A percentile compares a stretch with the other conserved stretches of the same genome.
Conservation (phyloP, 192 early-diverging fungal genomes). For the Coemansia sp. region DNA sequence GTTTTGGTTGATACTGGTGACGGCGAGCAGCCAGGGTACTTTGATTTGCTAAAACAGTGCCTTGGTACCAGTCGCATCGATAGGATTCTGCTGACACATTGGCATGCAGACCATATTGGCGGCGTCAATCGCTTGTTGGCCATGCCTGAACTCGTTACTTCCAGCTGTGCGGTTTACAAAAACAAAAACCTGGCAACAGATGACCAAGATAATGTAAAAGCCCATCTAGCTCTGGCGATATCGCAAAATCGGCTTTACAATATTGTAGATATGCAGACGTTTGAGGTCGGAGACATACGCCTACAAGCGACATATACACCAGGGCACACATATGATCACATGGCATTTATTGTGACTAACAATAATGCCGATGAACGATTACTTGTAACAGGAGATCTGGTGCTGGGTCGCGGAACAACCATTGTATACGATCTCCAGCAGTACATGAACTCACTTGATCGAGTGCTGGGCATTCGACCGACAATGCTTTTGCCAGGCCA, state of each 20-base stretch:
- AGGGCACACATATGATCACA: conserved; percentile 81
- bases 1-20: conserved; percentile 79
- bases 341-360: conserved; percentile 66
- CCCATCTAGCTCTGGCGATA: conserved; percentile 5
- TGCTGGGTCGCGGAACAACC: conserved; percentile 82
- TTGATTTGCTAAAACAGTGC: conserved; percentile 55
- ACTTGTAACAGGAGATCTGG: conserved; percentile 78
- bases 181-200: background rate
- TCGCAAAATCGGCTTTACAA: conserved; percentile 11
- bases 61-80: conserved; percentile 52
- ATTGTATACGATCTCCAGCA: conserved; percentile 71
- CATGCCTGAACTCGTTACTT: conserved; percentile 14
- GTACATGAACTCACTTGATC: conserved; percentile 69
- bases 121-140: conserved; percentile 53
- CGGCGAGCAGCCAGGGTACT: conserved; percentile 67
- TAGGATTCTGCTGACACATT: conserved; percentile 77
- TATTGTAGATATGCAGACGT: conserved; percentile 62
- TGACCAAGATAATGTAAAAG: conserved; percentile 1
- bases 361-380: conserved; percentile 34
- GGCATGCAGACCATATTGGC: conserved; percentile 79
- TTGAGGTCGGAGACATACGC: conserved; percentile 61
- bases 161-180: conserved; percentile 38
- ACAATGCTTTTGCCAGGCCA: conserved; percentile 70
- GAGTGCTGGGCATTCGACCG: conserved; percentile 49
- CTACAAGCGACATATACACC: conserved; percentile 71